Evolutionary conservation across 108 stramenopile species (phyloP).

Genomic region (Chaetoceros muelleri): DNA sequence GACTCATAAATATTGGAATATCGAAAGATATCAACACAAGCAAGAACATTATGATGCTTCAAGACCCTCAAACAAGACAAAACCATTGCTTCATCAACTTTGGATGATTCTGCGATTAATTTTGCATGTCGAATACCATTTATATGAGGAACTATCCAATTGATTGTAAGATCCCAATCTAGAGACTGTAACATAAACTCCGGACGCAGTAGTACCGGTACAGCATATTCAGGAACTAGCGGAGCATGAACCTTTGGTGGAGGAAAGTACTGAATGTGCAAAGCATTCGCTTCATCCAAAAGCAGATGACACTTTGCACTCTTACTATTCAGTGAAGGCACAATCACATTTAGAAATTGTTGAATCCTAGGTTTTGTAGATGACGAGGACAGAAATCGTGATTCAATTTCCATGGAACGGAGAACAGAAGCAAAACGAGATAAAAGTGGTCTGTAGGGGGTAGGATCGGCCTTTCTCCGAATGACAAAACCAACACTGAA

Average conservation of each 20-base stretch:
- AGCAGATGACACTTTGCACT: constrained; percentile 58
- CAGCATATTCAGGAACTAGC: constrained; percentile 59
- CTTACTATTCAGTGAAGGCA: constrained; percentile 59
- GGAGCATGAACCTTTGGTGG: constrained; percentile 54
- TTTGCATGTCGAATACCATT: constrained; percentile 73
- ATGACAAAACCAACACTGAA: constrained; percentile 76
- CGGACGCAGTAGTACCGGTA: constrained; percentile 63
- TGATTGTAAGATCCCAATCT: constrained; percentile 86
- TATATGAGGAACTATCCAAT: constrained; percentile 84
- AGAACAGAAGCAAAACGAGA: constrained; percentile 59
- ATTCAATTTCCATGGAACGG: constrained; percentile 64
- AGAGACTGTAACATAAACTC: constrained; percentile 33
- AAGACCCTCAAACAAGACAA: constrained; percentile 69
- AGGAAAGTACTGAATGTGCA: constrained; percentile 64
- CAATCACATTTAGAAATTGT: constrained; percentile 38
- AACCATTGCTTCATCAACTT: constrained; percentile 88
- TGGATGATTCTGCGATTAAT: constrained; percentile 59
- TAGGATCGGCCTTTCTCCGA: constrained; percentile 50
- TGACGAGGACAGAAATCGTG: constrained; percentile 38
- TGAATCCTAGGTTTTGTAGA: constrained; percentile 36
- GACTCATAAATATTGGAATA: constrained; percentile 85
- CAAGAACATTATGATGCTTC: constrained; percentile 71
- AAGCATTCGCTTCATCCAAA: constrained; percentile 49
- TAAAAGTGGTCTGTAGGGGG: constrained; percentile 54
- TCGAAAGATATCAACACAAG: constrained; percentile 76